Evolutionary conservation across 371 early-diverging fungal genomes (phyloP), one percentile per base, ranked within the genome.

Genomic region (Cokeromyces recurvatus): DNA sequence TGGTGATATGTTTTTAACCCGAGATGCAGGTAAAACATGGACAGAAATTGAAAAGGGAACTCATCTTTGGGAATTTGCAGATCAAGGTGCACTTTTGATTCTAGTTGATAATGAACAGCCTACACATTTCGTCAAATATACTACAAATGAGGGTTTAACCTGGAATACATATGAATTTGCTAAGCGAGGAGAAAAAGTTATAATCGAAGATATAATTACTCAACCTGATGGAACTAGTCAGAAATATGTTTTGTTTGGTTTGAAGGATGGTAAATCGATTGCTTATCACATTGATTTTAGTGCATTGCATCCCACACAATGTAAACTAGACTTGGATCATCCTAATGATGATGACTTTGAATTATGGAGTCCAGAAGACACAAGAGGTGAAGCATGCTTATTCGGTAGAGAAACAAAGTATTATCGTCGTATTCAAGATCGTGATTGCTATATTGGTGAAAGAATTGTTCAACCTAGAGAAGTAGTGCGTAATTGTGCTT

Each of bases 11-110:
- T 97, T 79, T 64, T 48, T 96, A 63, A 92, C 95, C 1, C 71
- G 86, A 1, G 86, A 92, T 55, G 93, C 85, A 31, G 93, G 93
- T 19, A 71, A 70, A n/a, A 74, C 82, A 0, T 92, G 92, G 91
- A 55, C 31, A 1, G 78, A 85, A 44, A 79, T 88, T 24, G 68
- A 71, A 17, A 82, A 83, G 38, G 89, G 89, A 9, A 79, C 91
- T 12, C 83, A 87, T 53, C 62, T 87, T 46, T 90, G 84, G 69
- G 91, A 89, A 51, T 90, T 91, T 71, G 93, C 91, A 17, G 92
- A 90, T 55, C 90, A 90, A 51, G 93, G 93, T 15, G 84, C 79
- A 11, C 67, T 92, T 16, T 63, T 90, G 29, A 57, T 89, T 16
- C 66, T 84, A 16, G 84, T 79, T 9, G 85, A 89, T 46, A 91